phyloP scores from a whole-genome alignment of 306 rosid genomes.

The Prunus mume region DNA sequence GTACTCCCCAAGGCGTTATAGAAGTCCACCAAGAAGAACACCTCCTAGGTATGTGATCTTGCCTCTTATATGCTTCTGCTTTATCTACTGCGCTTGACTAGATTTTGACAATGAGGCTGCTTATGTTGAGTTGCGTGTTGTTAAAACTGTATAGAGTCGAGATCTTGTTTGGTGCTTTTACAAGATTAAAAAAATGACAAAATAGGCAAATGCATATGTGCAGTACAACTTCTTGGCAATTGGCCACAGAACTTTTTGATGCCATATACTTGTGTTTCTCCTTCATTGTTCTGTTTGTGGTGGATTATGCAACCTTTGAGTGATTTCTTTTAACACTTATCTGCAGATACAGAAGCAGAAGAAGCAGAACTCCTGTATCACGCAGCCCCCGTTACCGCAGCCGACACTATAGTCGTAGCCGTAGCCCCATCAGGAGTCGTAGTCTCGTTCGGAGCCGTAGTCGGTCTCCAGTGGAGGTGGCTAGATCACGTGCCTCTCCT shows the following conservation, averaged over 20 bases:
- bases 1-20: conserved; percentile 85
- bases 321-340: not conserved
- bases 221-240: not conserved
- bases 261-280: not conserved
- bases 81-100: not conserved
- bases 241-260: not conserved
- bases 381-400: conserved; percentile 74
- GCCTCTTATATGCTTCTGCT: not conserved
- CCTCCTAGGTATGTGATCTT: conserved; percentile 65
- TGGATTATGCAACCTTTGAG: not conserved
- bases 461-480: conserved; percentile 53
- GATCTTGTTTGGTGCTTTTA: not conserved
- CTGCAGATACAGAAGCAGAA: conserved; percentile 76
- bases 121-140: not conserved
- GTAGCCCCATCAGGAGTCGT: conserved; percentile 54
- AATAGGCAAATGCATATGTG: not conserved
- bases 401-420: conserved; percentile 61
- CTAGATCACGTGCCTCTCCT: conserved; percentile 52
- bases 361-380: conserved; percentile 79
- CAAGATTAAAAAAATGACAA: not conserved
- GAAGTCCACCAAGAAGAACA: conserved; percentile 89
- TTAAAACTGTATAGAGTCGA: not conserved
- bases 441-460: conserved; percentile 15
- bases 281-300: not conserved
- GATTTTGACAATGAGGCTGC: not conserved